A percentile compares a stretch with the other conserved stretches of the same genome.
Conservation (phyloP, 345 rosid species). For the Xanthoceras sorbifolium region DNA sequence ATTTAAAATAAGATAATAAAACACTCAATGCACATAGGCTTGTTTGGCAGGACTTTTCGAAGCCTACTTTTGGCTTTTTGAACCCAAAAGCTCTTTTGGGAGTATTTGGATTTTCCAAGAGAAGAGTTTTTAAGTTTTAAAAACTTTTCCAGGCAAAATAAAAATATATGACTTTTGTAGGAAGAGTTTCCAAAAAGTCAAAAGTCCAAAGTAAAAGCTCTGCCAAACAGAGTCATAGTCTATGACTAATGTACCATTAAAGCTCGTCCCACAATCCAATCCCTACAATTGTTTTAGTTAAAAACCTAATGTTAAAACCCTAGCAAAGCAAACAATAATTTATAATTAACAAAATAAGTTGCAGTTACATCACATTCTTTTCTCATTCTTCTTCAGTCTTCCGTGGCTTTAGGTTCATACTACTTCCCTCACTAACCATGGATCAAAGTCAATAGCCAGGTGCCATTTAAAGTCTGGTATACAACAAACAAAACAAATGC, state of each 20-base stretch:
- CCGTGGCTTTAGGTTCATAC: background rate
- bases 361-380: background rate
- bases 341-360: slow-evolving; percentile 4
- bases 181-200: too few species aligned
- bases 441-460: background rate
- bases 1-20: background rate
- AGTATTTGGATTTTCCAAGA: too few species aligned
- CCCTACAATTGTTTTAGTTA: background rate
- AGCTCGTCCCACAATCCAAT: background rate
- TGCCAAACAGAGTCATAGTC: too few species aligned
- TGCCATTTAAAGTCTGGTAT: background rate
- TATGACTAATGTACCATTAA: slow-evolving; percentile 1
- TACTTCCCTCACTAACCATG: background rate
- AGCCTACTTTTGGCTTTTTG: too few species aligned
- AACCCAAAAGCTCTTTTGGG: too few species aligned
- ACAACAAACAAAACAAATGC: background rate
- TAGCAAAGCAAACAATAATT: background rate
- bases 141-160: too few species aligned
- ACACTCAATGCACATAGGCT: slow-evolving; percentile 2
- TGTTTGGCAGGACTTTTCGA: too few species aligned
- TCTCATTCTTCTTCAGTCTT: background rate
- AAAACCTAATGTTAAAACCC: slow-evolving; percentile 5
- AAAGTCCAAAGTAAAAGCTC: too few species aligned
- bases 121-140: too few species aligned
- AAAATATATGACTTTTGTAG: too few species aligned